Evolutionary conservation across 176 grass and related monocot genomes (phyloP).

Genomic region (Puya raimondii): DNA sequence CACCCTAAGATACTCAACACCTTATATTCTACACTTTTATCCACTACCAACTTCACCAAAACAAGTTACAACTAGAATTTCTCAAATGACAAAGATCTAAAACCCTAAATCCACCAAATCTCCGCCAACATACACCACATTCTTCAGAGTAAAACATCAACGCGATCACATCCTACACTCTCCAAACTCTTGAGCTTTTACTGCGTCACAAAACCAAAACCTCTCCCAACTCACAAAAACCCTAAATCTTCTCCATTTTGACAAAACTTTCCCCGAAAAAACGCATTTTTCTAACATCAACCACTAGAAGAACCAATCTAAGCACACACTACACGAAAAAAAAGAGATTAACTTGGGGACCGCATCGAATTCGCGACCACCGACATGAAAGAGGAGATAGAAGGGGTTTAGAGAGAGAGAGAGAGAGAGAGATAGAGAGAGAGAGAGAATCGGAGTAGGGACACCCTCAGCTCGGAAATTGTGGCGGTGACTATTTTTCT

Average conservation of each 20-base stretch:
- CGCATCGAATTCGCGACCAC: neutral
- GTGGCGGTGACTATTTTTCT: neutral
- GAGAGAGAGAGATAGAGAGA: neutral
- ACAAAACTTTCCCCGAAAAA: neutral
- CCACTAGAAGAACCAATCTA: neutral
- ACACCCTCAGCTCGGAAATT: neutral
- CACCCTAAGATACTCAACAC: no score
- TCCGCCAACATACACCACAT: neutral
- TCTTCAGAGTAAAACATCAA: neutral
- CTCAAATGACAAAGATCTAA: neutral
- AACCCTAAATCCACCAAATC: neutral
- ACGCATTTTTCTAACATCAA: neutral
- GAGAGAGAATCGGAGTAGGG: neutral
- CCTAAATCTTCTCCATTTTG: conserved; percentile 1
- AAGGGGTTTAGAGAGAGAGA: neutral
- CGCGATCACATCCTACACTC: neutral
- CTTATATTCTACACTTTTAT: neutral
- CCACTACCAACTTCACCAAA: neutral
- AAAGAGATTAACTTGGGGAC: neutral
- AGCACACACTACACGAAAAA: neutral
- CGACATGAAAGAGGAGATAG: neutral
- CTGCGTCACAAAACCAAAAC: neutral
- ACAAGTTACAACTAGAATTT: neutral
- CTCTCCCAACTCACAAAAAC: neutral
- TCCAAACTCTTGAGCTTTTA: neutral